These are phyloP conservation scores for Aspergillus uvarum DNA, from an alignment of 2,329 filamentous ascomycete species.

Conservation along the genomic window DNA sequence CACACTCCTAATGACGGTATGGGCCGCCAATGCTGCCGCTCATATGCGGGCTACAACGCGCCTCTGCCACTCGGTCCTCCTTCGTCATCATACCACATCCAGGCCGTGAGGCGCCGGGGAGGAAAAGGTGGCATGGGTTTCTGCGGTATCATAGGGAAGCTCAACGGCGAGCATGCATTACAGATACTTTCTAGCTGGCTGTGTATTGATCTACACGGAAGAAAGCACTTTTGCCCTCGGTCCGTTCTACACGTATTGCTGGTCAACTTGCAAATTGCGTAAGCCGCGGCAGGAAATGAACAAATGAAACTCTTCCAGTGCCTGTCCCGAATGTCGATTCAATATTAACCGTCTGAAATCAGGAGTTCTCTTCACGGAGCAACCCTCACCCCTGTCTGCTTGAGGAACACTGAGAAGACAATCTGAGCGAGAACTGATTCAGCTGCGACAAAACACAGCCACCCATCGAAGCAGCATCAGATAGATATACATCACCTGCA, in stretches of 20 bases:
- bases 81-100: background rate
- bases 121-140: background rate
- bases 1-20: background rate
- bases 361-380: slow-evolving; percentile 1
- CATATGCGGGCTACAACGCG: background rate
- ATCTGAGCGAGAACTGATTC: background rate
- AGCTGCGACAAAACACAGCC: background rate
- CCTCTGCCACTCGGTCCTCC: background rate
- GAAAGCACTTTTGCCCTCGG: background rate
- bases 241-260: background rate
- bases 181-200: background rate
- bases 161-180: slow-evolving; percentile 9
- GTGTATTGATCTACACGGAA: background rate
- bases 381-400: background rate
- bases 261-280: slow-evolving; percentile 1
- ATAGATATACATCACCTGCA: slow-evolving; percentile 6
- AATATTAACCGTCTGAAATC: background rate
- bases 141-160: background rate
- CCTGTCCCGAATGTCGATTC: background rate
- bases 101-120: background rate
- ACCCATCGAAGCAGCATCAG: slow-evolving; percentile 4
- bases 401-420: background rate
- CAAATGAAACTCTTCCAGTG: background rate
- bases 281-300: background rate
- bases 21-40: background rate